Evolutionary conservation across 768 basidiomycete species (phyloP).

Genomic region (Mycena chlorophos): DNA sequence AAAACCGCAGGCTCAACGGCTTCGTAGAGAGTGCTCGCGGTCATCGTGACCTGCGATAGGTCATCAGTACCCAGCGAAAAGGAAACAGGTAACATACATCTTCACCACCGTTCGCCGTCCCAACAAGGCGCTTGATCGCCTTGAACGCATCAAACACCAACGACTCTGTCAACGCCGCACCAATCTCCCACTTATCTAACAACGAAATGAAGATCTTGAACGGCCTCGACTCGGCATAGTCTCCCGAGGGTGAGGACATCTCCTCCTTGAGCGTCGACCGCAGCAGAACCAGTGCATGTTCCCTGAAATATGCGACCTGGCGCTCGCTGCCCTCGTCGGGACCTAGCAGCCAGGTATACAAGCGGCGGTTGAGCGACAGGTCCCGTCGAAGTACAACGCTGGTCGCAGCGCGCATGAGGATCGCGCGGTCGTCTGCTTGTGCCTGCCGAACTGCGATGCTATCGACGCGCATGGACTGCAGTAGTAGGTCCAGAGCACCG

Average conservation of each 20-base stretch:
- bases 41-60: constrained; percentile 62
- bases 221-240: constrained; percentile 78
- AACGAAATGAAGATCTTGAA: constrained; percentile 96
- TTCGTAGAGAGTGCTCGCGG: constrained; percentile 87
- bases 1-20: constrained; percentile 86
- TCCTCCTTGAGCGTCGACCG: constrained; percentile 70
- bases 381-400: constrained; percentile 91
- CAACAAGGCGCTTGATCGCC: constrained; percentile 60
- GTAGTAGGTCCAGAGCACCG: constrained; percentile 79
- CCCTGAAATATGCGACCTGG: constrained; percentile 70
- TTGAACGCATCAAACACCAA: constrained; percentile 80
- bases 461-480: constrained; percentile 74
- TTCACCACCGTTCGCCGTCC: constrained; percentile 53
- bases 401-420: constrained; percentile 84
- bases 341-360: constrained; percentile 93
- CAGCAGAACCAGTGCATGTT: constrained; percentile 73
- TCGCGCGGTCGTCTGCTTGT: constrained; percentile 68
- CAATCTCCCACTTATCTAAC: constrained; percentile 97
- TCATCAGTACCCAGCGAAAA: background rate
- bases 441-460: constrained; percentile 69
- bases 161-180: constrained; percentile 72
- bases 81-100: constrained; percentile 49
- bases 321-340: constrained; percentile 73
- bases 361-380: constrained; percentile 85
- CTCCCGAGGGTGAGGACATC: constrained; percentile 70